Percentiles rank a stretch among this genome's conserved stretches.
phyloP scores from a whole-genome alignment of 345 rosid genomes.

The Arabis hirsuta region DNA sequence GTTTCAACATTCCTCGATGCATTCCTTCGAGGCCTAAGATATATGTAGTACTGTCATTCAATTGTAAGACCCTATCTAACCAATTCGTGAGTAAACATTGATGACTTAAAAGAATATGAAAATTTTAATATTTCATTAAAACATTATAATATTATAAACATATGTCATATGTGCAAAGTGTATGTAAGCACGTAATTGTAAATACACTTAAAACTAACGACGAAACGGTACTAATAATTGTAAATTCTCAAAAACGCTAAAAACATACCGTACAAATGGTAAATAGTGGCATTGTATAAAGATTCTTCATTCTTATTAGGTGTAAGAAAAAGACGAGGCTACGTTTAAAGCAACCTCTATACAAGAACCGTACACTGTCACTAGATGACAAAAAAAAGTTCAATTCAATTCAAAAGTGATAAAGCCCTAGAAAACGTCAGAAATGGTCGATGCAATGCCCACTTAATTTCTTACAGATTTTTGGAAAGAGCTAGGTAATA shows the following conservation, averaged over 20 bases:
- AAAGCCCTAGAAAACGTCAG: conserved; percentile 45
- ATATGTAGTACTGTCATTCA: no score
- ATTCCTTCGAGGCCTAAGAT: no score
- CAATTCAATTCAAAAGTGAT: conserved; percentile 33
- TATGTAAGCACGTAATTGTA: background rate
- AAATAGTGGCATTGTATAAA: conserved; percentile 22
- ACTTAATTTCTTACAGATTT: conserved; percentile 17
- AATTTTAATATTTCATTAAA: background rate
- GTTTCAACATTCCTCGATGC: no score
- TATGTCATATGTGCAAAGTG: no score
- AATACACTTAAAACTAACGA: background rate
- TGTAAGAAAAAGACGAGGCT: conserved; percentile 43
- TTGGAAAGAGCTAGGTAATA: conserved; percentile 4
- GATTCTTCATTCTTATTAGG: conserved; percentile 3
- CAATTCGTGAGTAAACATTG: background rate
- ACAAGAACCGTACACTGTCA: conserved; percentile 44
- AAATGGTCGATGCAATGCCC: conserved; percentile 26
- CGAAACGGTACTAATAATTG: background rate
- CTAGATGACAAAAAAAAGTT: conserved; percentile 31
- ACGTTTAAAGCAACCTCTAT: conserved; percentile 43
- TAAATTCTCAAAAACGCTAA: background rate
- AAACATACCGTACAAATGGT: conserved; percentile 31
- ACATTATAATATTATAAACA: background rate
- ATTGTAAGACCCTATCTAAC: no score
- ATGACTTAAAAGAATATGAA: background rate